These are phyloP conservation scores for Manihot esculenta DNA, from an alignment of 441 rosid species.

Conservation along the genomic window DNA sequence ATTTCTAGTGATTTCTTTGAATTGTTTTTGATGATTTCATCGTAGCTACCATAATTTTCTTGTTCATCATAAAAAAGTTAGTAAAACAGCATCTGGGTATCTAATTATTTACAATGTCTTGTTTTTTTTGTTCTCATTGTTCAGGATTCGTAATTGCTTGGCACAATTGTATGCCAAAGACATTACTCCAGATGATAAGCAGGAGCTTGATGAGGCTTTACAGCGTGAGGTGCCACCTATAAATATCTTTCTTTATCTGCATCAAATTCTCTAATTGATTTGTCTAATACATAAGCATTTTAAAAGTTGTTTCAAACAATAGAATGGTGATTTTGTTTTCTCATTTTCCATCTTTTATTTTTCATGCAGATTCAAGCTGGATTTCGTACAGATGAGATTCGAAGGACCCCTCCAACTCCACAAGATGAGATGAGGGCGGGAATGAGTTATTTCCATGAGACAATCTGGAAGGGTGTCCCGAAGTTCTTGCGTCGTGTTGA, in stretches of 20 bases:
- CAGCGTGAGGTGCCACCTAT: constrained; percentile 61
- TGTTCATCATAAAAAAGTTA: not conserved
- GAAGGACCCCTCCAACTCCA: constrained; percentile 91
- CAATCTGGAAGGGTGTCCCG: constrained; percentile 41
- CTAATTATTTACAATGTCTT: not conserved
- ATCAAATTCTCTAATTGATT: not conserved
- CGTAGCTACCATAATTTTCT: not conserved
- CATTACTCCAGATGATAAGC: constrained; percentile 94
- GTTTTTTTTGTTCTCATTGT: constrained; percentile 16
- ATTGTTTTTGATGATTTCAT: not conserved
- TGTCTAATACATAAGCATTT: not conserved
- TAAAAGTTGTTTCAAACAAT: not conserved
- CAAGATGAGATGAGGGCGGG: constrained; percentile 94
- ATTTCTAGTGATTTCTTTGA: not conserved
- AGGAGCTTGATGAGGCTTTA: constrained; percentile 90
- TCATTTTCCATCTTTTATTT: not conserved
- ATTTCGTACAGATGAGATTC: constrained; percentile 93
- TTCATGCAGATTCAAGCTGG: constrained; percentile 88
- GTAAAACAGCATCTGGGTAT: not conserved
- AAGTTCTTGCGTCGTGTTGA: constrained; percentile 40
- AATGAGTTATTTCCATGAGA: constrained; percentile 63
- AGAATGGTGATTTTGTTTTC: not conserved
- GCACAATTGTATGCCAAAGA: constrained; percentile 86
- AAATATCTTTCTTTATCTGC: not conserved
- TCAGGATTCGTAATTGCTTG: constrained; percentile 76